These are phyloP conservation scores for Mallotus nudiflorus DNA, from an alignment of 345 rosid genomes.

Conservation along the genomic window DNA sequence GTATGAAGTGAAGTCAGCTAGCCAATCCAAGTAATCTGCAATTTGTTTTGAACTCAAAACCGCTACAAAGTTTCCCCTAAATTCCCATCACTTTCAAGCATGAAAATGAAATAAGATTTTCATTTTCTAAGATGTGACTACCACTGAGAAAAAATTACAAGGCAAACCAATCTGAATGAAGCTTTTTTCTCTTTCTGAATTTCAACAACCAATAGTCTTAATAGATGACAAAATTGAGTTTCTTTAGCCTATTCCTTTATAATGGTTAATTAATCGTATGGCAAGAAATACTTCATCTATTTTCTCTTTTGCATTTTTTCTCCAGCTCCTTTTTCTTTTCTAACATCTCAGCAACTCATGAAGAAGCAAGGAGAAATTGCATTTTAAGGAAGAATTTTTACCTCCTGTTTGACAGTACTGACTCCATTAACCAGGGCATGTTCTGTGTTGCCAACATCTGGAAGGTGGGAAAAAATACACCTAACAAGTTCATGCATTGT, in stretches of 20 bases:
- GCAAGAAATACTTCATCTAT: not conserved
- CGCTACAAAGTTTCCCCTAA: not conserved
- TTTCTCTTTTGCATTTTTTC: not conserved
- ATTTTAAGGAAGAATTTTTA: constrained; percentile 27
- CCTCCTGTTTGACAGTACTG: constrained; percentile 61
- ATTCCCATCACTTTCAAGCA: not conserved
- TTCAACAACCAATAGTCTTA: constrained; percentile 1
- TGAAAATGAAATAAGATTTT: not conserved
- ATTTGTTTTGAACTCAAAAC: constrained; percentile 1
- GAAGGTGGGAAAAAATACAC: constrained; percentile 90
- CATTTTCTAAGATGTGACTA: constrained; percentile 1
- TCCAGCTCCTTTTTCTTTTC: not conserved
- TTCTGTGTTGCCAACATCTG: constrained; percentile 73
- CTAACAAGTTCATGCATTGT: constrained; percentile 92
- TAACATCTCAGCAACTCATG: constrained; percentile 6
- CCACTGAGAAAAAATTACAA: not conserved
- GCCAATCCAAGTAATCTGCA: not conserved
- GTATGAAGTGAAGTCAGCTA: too few species aligned
- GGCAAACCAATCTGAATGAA: constrained; percentile 1
- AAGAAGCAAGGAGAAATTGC: constrained; percentile 16
- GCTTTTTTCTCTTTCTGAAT: not conserved
- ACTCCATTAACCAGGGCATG: constrained; percentile 72
- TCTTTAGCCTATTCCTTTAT: constrained; percentile 11
- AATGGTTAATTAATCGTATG: constrained; percentile 9
- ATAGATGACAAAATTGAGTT: constrained; percentile 9